Percentiles rank a stretch among this genome's conserved stretches.
phyloP scores from a whole-genome alignment of 805 yeast genomes.

The Kluyveromyces nonfermentans region DNA sequence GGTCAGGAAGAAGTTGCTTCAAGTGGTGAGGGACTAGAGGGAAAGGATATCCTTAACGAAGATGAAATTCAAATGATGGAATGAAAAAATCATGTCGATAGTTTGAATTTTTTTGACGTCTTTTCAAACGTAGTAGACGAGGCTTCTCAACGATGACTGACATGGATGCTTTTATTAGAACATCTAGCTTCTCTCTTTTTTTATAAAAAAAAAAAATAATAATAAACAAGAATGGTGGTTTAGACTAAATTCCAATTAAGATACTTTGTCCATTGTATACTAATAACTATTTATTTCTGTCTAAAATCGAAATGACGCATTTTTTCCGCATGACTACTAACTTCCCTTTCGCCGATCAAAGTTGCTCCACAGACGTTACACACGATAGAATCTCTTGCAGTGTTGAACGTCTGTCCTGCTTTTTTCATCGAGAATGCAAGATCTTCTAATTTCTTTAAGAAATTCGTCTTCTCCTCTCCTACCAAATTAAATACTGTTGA shows the following conservation, averaged over 20 bases:
- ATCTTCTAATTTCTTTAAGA: constrained; percentile 28
- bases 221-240: no score
- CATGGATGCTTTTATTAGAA: not conserved
- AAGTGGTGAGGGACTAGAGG: constrained; percentile 4
- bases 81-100: not conserved
- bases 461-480: constrained; percentile 24
- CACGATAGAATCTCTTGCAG: constrained; percentile 44
- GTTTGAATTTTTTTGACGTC: not conserved
- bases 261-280: not conserved
- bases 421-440: constrained; percentile 39
- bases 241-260: not conserved
- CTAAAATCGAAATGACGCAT: constrained; percentile 59
- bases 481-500: constrained; percentile 35
- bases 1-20: constrained; percentile 4
- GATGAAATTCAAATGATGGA: constrained; percentile 14
- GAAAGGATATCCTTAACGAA: constrained; percentile 15
- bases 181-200: no score
- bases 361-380: constrained; percentile 47
- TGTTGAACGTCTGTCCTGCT: constrained; percentile 55
- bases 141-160: not conserved
- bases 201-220: no score
- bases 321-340: constrained; percentile 50
- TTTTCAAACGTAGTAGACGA: not conserved
- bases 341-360: constrained; percentile 55
- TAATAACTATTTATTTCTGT: constrained; percentile 30